These are phyloP conservation scores for Cryphonectria radicalis DNA, from an alignment of 2,329 filamentous ascomycete genomes.

Conservation along the genomic window DNA sequence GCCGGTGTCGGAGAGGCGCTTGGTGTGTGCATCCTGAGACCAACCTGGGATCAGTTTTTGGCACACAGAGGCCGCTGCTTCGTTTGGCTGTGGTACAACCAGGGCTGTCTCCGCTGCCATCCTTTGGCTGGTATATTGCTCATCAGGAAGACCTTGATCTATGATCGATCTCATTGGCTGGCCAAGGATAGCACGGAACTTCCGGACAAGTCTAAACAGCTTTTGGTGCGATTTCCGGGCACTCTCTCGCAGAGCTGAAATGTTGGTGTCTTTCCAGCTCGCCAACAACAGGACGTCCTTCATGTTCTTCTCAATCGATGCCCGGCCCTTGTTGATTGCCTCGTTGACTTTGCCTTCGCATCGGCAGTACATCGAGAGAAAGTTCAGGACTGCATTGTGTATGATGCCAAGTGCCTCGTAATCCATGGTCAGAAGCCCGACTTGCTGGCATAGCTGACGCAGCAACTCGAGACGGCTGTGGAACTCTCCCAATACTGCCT, in stretches of 20 bases:
- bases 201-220: constrained; percentile 86
- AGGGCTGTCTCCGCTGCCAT: neutral
- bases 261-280: constrained; percentile 98
- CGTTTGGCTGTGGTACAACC: constrained; percentile 39
- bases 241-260: constrained; percentile 85
- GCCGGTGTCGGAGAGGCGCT: constrained; percentile 71
- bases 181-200: constrained; percentile 80
- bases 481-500: constrained; percentile 82
- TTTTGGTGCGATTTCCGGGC: constrained; percentile 89
- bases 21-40: constrained; percentile 46
- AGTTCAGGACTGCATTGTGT: constrained; percentile 70
- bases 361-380: constrained; percentile 74
- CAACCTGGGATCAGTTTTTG: constrained; percentile 43
- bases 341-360: constrained; percentile 71
- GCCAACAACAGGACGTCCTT: constrained; percentile 90
- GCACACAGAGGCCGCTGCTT: constrained; percentile 41
- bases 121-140: constrained; percentile 34
- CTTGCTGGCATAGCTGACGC: constrained; percentile 65
- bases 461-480: constrained; percentile 73
- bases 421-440: constrained; percentile 64
- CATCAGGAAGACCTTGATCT: constrained; percentile 62
- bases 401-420: constrained; percentile 63
- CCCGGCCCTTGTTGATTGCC: constrained; percentile 68
- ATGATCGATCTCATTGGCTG: constrained; percentile 74
- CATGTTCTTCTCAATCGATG: constrained; percentile 85